Evolutionary conservation across 108 stramenopile species (phyloP), one percentile per base, ranked within the genome.

Genomic region (Cyclostephanos tholiformis): DNA sequence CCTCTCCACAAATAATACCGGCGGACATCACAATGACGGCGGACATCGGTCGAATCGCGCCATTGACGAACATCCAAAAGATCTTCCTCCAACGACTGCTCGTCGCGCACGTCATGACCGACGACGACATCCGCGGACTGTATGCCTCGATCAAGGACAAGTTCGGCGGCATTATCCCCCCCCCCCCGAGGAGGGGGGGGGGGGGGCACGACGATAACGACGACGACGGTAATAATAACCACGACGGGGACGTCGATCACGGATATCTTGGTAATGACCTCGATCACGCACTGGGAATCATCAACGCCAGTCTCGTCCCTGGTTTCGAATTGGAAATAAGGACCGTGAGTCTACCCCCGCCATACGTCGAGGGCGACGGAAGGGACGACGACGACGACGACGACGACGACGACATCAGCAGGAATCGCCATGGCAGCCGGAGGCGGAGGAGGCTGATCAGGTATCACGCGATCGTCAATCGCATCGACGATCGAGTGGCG

Each of bases 1-100:
- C n/a, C n/a, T n/a, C n/a, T n/a, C n/a, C n/a, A n/a, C n/a, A n/a
- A n/a, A n/a, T n/a, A n/a, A n/a, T n/a, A n/a, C n/a, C n/a, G n/a
- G n/a, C n/a, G n/a, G n/a, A n/a, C n/a, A n/a, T n/a, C n/a, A n/a
- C n/a, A n/a, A n/a, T n/a, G n/a, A n/a, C n/a, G n/a, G n/a, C n/a
- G n/a, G n/a, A n/a, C n/a, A n/a, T n/a, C n/a, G n/a, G n/a, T n/a
- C 50, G 58, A 9, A 77, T 84, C 52, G 52, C 38, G 22, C 84
- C 86, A 59, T 86, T 92, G 29, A 49, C 85, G 32, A 60, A 75
- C 76, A n/a, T n/a, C 48, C 91, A 92, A 74, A 79, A 92, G 61
- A 57, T 85, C 25, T 79, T 92, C 69, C 85, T 89, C 56, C 91
- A 92, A 63, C 80, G 86, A 44, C 82, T 92, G 58, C 74, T 92